Conservation (phyloP, 306 rosid genomes). For the Vachellia collinsii region DNA sequence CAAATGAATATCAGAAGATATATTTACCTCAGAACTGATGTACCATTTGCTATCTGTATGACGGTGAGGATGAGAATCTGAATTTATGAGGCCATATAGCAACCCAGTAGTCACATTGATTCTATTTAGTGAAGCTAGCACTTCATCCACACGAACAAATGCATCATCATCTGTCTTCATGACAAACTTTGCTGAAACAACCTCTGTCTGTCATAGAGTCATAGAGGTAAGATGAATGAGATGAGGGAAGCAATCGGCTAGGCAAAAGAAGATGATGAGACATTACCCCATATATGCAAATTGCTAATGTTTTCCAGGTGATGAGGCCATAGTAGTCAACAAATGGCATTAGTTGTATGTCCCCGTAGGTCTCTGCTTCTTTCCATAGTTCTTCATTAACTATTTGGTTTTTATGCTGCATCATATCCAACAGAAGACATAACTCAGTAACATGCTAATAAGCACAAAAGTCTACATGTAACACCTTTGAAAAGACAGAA, state of each 20-base stretch:
- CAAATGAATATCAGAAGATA: conserved; percentile 8
- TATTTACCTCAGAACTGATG: conserved; percentile 80
- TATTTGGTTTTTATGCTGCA: conserved; percentile 93
- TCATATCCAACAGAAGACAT: conserved; percentile 41
- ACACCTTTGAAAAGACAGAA: neutral
- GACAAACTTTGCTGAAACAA: conserved; percentile 88
- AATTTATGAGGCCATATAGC: conserved; percentile 92
- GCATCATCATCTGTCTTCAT: conserved; percentile 99
- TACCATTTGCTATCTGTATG: conserved; percentile 91
- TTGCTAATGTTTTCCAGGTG: conserved; percentile 97
- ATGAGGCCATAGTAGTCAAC: conserved; percentile 95
- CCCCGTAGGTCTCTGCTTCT: conserved; percentile 91
- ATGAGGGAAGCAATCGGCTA: conserved; percentile 26
- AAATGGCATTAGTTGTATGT: conserved; percentile 96
- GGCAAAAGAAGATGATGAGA: conserved; percentile 39
- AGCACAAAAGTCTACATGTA: conserved; percentile 11
- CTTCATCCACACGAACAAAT: conserved; percentile 91
- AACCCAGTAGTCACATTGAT: conserved; percentile 60
- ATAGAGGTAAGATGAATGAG: conserved; percentile 47
- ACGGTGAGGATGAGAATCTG: conserved; percentile 89
- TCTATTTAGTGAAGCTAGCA: conserved; percentile 67
- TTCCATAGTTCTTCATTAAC: conserved; percentile 96
- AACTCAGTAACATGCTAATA: conserved; percentile 32
- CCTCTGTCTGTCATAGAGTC: conserved; percentile 82
- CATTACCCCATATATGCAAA: conserved; percentile 92